phyloP scores from a whole-genome alignment of 306 rosid species.

The Prunus mume region DNA sequence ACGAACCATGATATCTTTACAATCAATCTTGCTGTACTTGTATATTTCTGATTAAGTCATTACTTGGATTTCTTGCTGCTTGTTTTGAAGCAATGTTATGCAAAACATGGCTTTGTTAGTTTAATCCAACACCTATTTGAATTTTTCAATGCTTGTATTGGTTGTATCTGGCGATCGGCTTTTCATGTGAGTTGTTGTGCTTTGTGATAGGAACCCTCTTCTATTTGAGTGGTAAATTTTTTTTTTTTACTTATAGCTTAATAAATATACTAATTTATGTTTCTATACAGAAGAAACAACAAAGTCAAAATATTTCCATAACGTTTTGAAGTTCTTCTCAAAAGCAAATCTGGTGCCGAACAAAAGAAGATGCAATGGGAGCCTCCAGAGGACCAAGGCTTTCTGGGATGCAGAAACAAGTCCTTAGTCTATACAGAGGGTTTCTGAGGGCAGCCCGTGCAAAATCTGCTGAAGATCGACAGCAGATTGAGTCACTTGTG shows the following conservation, averaged over 20 bases:
- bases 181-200: background rate
- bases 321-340: background rate
- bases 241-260: background rate
- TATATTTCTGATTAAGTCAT: background rate
- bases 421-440: conserved; percentile 68
- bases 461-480: conserved; percentile 55
- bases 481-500: conserved; percentile 55
- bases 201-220: background rate
- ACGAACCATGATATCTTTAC: background rate
- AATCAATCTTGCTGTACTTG: background rate
- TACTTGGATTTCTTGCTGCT: background rate
- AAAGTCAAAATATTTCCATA: background rate
- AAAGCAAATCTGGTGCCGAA: background rate
- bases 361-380: conserved; percentile 42
- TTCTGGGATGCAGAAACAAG: conserved; percentile 90
- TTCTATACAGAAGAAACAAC: background rate
- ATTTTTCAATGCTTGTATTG: background rate
- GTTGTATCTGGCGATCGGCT: background rate
- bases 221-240: background rate
- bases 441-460: conserved; percentile 76
- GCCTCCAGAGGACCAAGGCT: conserved; percentile 46
- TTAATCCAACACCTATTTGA: background rate
- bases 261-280: background rate
- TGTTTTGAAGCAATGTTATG: background rate
- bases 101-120: background rate